A percentile compares a stretch with the other conserved stretches of the same genome.
These are phyloP conservation scores for Pythium aristosporum DNA, from an alignment of 352 stramenopile species.

Conservation along the genomic window DNA sequence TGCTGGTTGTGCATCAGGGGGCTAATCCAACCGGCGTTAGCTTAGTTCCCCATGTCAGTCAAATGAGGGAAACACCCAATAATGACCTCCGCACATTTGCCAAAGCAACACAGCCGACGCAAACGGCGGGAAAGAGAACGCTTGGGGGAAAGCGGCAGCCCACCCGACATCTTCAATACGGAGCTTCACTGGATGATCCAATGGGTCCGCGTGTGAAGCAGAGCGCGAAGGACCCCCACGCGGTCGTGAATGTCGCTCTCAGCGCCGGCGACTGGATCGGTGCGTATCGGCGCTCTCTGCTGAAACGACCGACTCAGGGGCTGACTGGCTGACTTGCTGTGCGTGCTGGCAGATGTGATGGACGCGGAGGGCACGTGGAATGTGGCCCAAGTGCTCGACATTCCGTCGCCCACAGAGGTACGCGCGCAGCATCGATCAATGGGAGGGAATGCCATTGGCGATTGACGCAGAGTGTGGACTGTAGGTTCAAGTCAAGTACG, in stretches of 20 bases:
- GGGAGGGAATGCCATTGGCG: neutral
- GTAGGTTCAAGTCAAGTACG: slow-evolving; percentile 66
- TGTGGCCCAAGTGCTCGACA: slow-evolving; percentile 35
- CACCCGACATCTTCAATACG: neutral
- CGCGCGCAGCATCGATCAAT: neutral
- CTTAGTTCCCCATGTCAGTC: neutral
- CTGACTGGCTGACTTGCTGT: neutral
- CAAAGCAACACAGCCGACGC: neutral
- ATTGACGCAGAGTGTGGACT: neutral
- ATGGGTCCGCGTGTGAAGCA: neutral
- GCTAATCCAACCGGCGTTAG: too few species aligned
- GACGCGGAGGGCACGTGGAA: slow-evolving; percentile 69
- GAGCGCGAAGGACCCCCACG: neutral
- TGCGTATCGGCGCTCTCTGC: slow-evolving; percentile 16
- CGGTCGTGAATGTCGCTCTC: slow-evolving; percentile 19
- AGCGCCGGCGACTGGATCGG: slow-evolving; percentile 43
- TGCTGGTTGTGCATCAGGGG: neutral
- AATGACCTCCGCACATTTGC: neutral
- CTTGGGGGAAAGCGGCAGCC: neutral
- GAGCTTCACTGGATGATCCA: neutral
- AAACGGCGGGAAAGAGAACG: neutral
- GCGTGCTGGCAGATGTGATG: slow-evolving; percentile 48
- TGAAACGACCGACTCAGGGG: neutral
- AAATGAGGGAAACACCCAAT: neutral
- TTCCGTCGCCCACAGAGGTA: neutral